Conservation (phyloP, 345 rosid species). For the Pseudoturritis turrita region DNA sequence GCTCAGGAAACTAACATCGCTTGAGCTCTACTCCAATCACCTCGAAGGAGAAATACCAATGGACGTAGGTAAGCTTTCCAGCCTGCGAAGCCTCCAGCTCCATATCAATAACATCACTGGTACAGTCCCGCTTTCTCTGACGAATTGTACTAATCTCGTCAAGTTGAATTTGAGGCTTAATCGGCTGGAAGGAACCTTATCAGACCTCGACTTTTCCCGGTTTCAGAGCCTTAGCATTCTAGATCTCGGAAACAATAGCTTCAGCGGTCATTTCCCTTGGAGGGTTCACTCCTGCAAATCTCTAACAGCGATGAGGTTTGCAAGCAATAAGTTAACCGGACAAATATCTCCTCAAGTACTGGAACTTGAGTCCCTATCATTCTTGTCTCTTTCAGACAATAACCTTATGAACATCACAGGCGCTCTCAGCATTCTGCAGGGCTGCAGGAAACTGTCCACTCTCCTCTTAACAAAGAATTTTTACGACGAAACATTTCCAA, state of each 20-base stretch:
- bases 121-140: conserved; percentile 52
- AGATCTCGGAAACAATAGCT: conserved; percentile 76
- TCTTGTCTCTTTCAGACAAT: conserved; percentile 60
- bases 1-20: conserved; percentile 42
- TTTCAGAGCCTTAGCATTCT: conserved; percentile 45
- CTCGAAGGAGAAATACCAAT: conserved; percentile 53
- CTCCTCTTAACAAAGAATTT: conserved; percentile 54
- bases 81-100: conserved; percentile 50
- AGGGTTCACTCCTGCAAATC: conserved; percentile 60
- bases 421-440: conserved; percentile 53
- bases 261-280: conserved; percentile 55
- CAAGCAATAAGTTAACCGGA: conserved; percentile 56
- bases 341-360: conserved; percentile 48
- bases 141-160: conserved; percentile 44
- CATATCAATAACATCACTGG: conserved; percentile 62
- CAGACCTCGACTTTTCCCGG: conserved; percentile 55
- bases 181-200: conserved; percentile 44
- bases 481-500: conserved; percentile 44
- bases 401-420: conserved; percentile 53
- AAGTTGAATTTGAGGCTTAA: conserved; percentile 61
- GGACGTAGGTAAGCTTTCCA: conserved; percentile 49
- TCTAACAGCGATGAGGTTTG: conserved; percentile 59
- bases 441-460: conserved; percentile 57
- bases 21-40: conserved; percentile 60
- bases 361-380: conserved; percentile 53